Conservation (phyloP, 2,329 filamentous ascomycete genomes). For the Aspergillus arachidicola region DNA sequence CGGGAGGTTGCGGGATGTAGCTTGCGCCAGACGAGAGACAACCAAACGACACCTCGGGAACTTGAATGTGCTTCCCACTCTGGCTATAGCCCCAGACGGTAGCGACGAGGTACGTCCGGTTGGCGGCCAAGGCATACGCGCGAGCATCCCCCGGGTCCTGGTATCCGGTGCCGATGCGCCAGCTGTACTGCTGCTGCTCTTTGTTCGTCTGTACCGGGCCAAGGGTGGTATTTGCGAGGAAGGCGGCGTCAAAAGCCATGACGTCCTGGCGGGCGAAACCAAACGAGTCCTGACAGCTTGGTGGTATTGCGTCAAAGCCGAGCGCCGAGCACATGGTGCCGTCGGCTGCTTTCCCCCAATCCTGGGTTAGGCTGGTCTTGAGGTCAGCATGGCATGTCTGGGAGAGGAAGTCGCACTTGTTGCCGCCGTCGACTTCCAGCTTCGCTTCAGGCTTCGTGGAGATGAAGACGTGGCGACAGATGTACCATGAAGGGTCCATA, state of each 20-base stretch:
- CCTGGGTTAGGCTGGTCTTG: neutral
- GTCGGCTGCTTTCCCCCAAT: neutral
- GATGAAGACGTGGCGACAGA: neutral
- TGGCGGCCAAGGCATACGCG: neutral
- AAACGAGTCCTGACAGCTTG: neutral
- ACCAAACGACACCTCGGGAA: neutral
- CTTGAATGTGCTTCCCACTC: neutral
- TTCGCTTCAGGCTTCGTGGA: neutral
- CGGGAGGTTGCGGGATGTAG: neutral
- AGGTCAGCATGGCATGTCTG: neutral
- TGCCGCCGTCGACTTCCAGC: neutral
- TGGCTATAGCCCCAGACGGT: neutral
- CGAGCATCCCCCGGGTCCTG: neutral
- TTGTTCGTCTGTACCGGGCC: neutral
- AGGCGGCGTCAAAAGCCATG: neutral
- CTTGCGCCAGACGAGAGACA: neutral
- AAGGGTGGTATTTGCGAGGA: neutral
- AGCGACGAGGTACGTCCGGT: neutral
- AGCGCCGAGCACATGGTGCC: neutral
- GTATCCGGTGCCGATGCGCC: neutral
- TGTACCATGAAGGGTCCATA: neutral
- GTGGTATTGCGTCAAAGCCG: neutral
- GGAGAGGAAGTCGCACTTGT: neutral
- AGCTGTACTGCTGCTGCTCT: neutral
- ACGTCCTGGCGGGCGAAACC: neutral